A percentile compares a stretch with the other conserved stretches of the same genome.
These are phyloP conservation scores for Cordia subcordata DNA, from an alignment of 257 asterid genomes.

Conservation along the genomic window DNA sequence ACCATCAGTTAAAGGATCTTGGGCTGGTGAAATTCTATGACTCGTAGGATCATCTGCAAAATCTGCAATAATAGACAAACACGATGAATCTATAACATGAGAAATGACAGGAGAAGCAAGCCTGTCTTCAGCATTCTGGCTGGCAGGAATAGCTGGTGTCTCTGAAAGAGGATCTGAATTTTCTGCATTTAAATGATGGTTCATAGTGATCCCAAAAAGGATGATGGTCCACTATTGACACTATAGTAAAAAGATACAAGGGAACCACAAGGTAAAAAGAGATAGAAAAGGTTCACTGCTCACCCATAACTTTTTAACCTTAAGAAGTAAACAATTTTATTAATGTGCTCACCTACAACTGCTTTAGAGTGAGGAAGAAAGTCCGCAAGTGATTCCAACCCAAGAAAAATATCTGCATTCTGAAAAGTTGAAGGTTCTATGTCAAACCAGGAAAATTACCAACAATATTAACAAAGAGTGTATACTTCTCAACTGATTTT, in stretches of 20 bases:
- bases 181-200: slow-evolving; percentile 20
- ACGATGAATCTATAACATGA: slow-evolving; percentile 19
- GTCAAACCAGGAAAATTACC: slow-evolving; percentile 16
- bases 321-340: too few relatives aligned
- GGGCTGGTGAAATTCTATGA: slow-evolving; percentile 27
- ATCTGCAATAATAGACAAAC: slow-evolving; percentile 19
- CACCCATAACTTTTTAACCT: slow-evolving; percentile 35
- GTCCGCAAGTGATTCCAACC: slow-evolving; percentile 41
- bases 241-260: not conserved
- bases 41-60: slow-evolving; percentile 16
- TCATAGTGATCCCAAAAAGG: too few relatives aligned
- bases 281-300: slow-evolving; percentile 6
- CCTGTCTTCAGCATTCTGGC: slow-evolving; percentile 22
- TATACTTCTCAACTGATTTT: slow-evolving; percentile 47
- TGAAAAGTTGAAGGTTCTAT: slow-evolving; percentile 19
- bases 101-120: slow-evolving; percentile 21
- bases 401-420: slow-evolving; percentile 43
- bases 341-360: slow-evolving; percentile 30
- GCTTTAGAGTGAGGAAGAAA: slow-evolving; percentile 30
- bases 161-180: slow-evolving; percentile 32
- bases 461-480: slow-evolving; percentile 7
- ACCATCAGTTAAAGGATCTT: slow-evolving; percentile 30
- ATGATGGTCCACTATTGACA: slow-evolving; percentile 3
- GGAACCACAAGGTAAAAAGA: not conserved
- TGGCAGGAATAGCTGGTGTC: slow-evolving; percentile 19